Percentiles rank a stretch among this genome's conserved stretches.
Conservation (phyloP, 805 yeast species). For the Grigorovia transvaalensis region DNA sequence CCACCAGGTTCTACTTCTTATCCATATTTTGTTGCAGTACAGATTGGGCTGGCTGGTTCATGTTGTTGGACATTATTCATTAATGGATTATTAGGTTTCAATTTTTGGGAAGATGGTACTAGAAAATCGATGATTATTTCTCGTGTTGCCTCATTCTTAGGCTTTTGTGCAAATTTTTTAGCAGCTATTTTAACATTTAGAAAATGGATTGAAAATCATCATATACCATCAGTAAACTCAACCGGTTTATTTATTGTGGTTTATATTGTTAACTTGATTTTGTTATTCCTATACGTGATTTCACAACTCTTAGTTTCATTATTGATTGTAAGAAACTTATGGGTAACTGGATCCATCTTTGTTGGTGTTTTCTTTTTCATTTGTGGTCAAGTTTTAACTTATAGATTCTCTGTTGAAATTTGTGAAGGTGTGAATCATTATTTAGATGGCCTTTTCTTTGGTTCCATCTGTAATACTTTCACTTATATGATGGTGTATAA, state of each 20-base stretch:
- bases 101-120: constrained; percentile 94
- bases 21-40: constrained; percentile 76
- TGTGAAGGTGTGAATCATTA: constrained; percentile 74
- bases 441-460: constrained; percentile 82
- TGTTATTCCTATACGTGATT: constrained; percentile 50
- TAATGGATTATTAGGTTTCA: constrained; percentile 75
- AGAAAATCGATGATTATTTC: constrained; percentile 46
- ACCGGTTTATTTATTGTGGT: constrained; percentile 59
- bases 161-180: constrained; percentile 58
- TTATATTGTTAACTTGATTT: constrained; percentile 61
- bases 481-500: constrained; percentile 92
- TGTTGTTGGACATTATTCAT: constrained; percentile 58
- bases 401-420: constrained; percentile 54
- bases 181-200: constrained; percentile 66
- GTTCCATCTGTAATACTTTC: constrained; percentile 67
- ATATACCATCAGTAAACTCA: constrained; percentile 43
- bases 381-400: constrained; percentile 68
- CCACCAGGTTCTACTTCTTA: constrained; percentile 74
- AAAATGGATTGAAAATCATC: constrained; percentile 40
- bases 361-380: constrained; percentile 65
- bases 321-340: constrained; percentile 58
- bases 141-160: constrained; percentile 39
- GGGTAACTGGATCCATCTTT: constrained; percentile 83
- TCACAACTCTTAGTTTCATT: constrained; percentile 62
- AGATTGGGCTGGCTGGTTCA: constrained; percentile 63